Conservation (phyloP, 2,329 filamentous ascomycete genomes). For the Monosporascus cannonballus region DNA sequence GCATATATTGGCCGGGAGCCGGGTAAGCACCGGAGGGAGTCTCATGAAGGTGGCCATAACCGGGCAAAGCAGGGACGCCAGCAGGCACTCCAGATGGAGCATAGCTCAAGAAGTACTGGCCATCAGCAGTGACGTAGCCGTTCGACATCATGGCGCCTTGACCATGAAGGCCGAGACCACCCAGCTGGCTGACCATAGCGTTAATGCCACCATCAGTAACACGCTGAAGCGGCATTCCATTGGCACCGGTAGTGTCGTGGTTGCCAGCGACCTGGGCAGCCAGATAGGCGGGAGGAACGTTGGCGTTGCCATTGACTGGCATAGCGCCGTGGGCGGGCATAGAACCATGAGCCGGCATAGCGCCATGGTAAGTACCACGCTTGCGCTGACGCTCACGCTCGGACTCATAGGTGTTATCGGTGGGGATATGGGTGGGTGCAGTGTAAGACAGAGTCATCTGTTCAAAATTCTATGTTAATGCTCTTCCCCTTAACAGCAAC, state of each 20-base stretch:
- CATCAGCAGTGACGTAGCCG: constrained; percentile 26
- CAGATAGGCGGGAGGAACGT: constrained; percentile 16
- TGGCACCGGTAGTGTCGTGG: constrained; percentile 16
- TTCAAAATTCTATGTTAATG: background rate
- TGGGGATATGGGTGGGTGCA: background rate
- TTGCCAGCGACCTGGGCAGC: constrained; percentile 13
- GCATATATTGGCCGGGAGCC: constrained; percentile 29
- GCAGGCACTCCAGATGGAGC: constrained; percentile 13
- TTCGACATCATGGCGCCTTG: constrained; percentile 21
- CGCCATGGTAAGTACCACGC: constrained; percentile 14
- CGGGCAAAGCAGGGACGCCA: constrained; percentile 16
- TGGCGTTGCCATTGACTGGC: constrained; percentile 11
- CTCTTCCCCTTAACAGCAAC: background rate
- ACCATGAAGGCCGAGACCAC: constrained; percentile 28
- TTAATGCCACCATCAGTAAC: constrained; percentile 20
- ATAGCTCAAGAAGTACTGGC: constrained; percentile 23
- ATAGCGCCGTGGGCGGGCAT: constrained; percentile 12
- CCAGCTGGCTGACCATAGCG: constrained; percentile 23
- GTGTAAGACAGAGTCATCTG: constrained; percentile 1
- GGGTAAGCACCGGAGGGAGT: constrained; percentile 22
- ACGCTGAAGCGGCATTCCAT: constrained; percentile 12
- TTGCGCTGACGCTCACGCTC: constrained; percentile 19
- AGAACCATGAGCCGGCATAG: constrained; percentile 7
- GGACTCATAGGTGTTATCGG: constrained; percentile 7
- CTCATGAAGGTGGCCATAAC: constrained; percentile 18